Base-by-base conservation (phyloP, 2,329 filamentous ascomycete species). In the Sarocladium kiliense region DNA sequence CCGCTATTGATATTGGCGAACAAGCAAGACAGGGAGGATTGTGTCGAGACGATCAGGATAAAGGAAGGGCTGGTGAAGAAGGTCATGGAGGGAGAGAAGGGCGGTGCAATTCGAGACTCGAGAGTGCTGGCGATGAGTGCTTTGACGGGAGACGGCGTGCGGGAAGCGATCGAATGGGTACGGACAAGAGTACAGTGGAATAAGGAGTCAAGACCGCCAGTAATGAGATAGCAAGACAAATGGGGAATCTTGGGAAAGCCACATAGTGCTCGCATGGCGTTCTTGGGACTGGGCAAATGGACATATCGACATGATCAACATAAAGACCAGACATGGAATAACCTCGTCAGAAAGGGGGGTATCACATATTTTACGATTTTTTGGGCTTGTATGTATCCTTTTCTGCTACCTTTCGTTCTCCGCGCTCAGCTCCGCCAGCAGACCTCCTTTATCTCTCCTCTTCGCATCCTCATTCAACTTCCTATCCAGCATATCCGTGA, bases 1-100 rank as follows among this genome's bases (percentile, higher is more conserved):
- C 94, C 94, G 21, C 79, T 99, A 55, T 74, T 99, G 55, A 89
- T 99, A 50, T 75, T 99, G 61, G 94, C 94, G 58, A 99, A 99
- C 70, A 99, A 99, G 74, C 94, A 99, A 74, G 94, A 99, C 70
- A 78, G 93, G 2, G 94, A 99, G 72, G 94, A 97, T 71, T 97
- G 93, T 63, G 89, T 97, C 54, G 94, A 99, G 78, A 94, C 97
- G 2, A 93, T 97, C 58, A 80, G 91, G 61, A 97, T 99, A 68
- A 99, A 99, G 74, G 94, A 99, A 71, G 94, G 93, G 0, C 78
- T 97, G 55, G 92, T 99, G 53, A 88, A 96, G 73, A 91, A 89
- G 74, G 92, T 99, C 21, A 94, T 96, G 76, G 92, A 97, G 76
- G 90, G 94, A 19, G 90, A 96, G 67, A 94, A 93, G 74, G 91